phyloP scores from a whole-genome alignment of 1,139 yeast species.

The Hansenula lynferdii region DNA sequence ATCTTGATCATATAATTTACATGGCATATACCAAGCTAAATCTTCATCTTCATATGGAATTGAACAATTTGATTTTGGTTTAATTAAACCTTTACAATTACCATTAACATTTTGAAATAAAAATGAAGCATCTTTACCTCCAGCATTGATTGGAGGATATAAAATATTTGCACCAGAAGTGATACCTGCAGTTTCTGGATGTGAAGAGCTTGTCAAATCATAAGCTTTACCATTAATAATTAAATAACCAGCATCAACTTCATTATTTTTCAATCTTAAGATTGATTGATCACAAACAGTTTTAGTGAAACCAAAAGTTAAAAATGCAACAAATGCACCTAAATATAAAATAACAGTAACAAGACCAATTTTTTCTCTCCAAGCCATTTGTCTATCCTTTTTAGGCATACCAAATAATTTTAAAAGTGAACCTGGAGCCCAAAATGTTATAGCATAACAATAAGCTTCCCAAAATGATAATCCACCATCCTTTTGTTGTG shows the following conservation, averaged over 20 bases:
- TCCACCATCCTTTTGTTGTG: conserved; percentile 19
- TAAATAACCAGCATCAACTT: conserved; percentile 55
- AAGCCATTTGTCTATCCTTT: conserved; percentile 83
- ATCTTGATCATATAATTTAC: conserved; percentile 63
- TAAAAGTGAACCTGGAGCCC: conserved; percentile 84
- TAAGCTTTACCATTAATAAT: conserved; percentile 81
- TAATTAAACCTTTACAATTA: conserved; percentile 76
- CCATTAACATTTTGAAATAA: conserved; percentile 95
- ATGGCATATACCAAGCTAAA: conserved; percentile 96
- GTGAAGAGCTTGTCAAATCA: conserved; percentile 63
- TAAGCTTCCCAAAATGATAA: conserved; percentile 76
- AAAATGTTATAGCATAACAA: conserved; percentile 76
- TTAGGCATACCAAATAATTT: conserved; percentile 72
- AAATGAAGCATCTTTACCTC: conserved; percentile 85
- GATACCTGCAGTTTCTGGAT: conserved; percentile 80
- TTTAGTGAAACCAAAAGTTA: conserved; percentile 88
- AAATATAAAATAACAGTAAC: conserved; percentile 67
- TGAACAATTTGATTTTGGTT: conserved; percentile 63
- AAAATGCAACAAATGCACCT: conserved; percentile 77
- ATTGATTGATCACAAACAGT: conserved; percentile 65
- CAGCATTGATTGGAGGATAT: conserved; percentile 84
- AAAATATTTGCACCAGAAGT: conserved; percentile 61
- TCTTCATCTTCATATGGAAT: conserved; percentile 62
- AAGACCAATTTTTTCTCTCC: conserved; percentile 94
- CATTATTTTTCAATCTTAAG: conserved; percentile 51